phyloP scores from a whole-genome alignment of 257 asterid genomes.

The Forsythia viridissima region DNA sequence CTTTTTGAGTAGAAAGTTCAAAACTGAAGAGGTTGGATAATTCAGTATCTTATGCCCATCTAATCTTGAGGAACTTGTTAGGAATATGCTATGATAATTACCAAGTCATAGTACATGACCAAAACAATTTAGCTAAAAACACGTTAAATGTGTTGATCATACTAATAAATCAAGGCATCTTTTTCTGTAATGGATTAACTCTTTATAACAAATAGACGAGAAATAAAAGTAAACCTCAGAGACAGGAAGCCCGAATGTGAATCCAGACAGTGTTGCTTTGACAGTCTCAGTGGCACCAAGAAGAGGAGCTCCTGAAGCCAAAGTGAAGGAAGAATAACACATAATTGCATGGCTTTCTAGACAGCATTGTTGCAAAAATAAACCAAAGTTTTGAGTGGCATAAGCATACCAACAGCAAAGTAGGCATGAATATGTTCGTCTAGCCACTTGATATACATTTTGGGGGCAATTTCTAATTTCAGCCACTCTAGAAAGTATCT shows the following conservation, averaged over 20 bases:
- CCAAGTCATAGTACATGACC: background rate
- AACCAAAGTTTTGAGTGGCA: constrained; percentile 25
- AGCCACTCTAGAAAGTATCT: constrained; percentile 99
- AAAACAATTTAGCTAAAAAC: constrained; percentile 14
- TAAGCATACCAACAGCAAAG: constrained; percentile 93
- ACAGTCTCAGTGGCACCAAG: constrained; percentile 87
- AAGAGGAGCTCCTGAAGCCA: constrained; percentile 84
- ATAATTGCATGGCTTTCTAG: constrained; percentile 23
- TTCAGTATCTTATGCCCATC: background rate
- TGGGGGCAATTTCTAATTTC: constrained; percentile 95
- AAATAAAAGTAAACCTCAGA: constrained; percentile 71
- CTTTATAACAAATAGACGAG: constrained; percentile 16
- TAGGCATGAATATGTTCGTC: constrained; percentile 96
- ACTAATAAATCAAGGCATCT: constrained; percentile 3
- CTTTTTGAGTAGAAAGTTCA: constrained; percentile 10
- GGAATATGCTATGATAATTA: background rate
- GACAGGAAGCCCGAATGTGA: constrained; percentile 88
- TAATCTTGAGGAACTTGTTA: background rate
- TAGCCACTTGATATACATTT: constrained; percentile 76
- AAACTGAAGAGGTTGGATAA: constrained; percentile 13
- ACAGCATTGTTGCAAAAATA: constrained; percentile 9
- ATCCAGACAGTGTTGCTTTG: constrained; percentile 81
- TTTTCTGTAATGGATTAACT: constrained; percentile 1
- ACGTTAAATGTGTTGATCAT: constrained; percentile 1
- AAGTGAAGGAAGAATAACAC: constrained; percentile 23